These are phyloP conservation scores for Scolecobasidium constrictum DNA, from an alignment of 2,329 filamentous ascomycete genomes.

Conservation along the genomic window DNA sequence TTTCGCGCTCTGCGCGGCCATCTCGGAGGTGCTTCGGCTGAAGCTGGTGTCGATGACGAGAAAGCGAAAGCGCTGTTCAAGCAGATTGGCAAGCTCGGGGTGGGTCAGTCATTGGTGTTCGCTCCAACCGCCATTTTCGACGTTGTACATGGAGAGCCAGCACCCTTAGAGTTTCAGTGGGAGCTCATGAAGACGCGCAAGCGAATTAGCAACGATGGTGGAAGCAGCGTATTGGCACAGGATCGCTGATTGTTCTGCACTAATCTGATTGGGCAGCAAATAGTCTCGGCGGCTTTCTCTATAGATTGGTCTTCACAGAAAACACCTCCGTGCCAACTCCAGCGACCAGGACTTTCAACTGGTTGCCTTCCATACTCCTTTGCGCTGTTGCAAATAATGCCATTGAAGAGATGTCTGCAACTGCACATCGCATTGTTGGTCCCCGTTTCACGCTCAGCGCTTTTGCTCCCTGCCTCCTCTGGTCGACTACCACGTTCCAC, in stretches of 20 bases:
- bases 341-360: too few species aligned
- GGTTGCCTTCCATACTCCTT: too few species aligned
- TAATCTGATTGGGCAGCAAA: too few species aligned
- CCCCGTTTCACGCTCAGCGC: conserved; percentile 21
- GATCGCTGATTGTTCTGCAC: too few species aligned
- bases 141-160: conserved; percentile 12
- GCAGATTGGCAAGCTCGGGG: conserved; percentile 17
- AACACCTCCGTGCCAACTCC: too few species aligned
- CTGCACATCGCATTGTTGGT: conserved; percentile 30
- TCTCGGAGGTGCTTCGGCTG: conserved; percentile 32
- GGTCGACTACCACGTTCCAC: conserved; percentile 28
- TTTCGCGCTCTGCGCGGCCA: conserved; percentile 33
- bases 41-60: conserved; percentile 2
- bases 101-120: conserved; percentile 23
- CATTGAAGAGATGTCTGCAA: conserved; percentile 46
- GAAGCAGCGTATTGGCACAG: conserved; percentile 17
- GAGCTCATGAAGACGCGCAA: conserved; percentile 18
- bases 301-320: too few species aligned
- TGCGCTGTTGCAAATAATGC: too few species aligned
- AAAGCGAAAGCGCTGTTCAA: too few species aligned
- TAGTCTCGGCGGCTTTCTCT: too few species aligned
- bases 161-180: conserved; percentile 11
- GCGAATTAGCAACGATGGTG: conserved; percentile 17
- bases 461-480: conserved; percentile 13
- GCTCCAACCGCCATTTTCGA: conserved; percentile 18